A percentile compares a stretch with the other conserved stretches of the same genome.
Conservation (phyloP, 805 yeast genomes). For the Ogataea saltuana region DNA sequence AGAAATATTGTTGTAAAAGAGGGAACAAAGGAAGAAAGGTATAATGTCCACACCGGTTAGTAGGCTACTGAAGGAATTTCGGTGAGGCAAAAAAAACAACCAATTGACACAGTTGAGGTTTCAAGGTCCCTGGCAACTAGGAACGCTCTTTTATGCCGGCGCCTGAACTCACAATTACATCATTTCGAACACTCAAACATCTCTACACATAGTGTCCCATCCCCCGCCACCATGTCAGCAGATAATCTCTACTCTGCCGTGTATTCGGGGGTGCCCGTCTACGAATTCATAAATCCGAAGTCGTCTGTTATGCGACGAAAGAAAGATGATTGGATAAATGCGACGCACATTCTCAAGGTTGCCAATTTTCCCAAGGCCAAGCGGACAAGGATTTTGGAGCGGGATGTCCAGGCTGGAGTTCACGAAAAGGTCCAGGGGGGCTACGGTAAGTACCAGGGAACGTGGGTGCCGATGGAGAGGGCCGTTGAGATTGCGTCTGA, state of each 20-base stretch:
- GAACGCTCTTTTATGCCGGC: too few relatives aligned
- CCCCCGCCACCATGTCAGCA: conserved; percentile 20
- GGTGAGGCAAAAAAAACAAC: too few relatives aligned
- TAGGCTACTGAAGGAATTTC: too few relatives aligned
- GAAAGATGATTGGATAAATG: conserved; percentile 83
- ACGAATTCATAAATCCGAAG: conserved; percentile 65
- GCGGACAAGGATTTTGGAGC: conserved; percentile 86
- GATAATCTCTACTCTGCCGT: conserved; percentile 65
- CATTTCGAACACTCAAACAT: background rate
- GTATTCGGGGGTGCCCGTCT: conserved; percentile 81
- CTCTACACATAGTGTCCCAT: background rate
- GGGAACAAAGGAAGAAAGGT: conserved; percentile 5
- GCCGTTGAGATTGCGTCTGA: conserved; percentile 69
- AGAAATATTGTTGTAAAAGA: conserved; percentile 2
- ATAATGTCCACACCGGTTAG: too few relatives aligned
- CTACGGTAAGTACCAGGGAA: conserved; percentile 94
- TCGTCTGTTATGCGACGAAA: conserved; percentile 80
- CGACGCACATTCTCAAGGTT: conserved; percentile 91
- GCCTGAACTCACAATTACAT: background rate
- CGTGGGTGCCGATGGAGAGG: conserved; percentile 87
- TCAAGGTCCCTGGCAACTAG: too few relatives aligned
- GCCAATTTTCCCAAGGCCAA: conserved; percentile 94
- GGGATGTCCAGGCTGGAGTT: conserved; percentile 84
- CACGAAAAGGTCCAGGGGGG: conserved; percentile 98
- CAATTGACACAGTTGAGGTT: too few relatives aligned